Evolutionary conservation across 2,329 filamentous ascomycete genomes (phyloP).

Genomic region (Fulvia fulva): DNA sequence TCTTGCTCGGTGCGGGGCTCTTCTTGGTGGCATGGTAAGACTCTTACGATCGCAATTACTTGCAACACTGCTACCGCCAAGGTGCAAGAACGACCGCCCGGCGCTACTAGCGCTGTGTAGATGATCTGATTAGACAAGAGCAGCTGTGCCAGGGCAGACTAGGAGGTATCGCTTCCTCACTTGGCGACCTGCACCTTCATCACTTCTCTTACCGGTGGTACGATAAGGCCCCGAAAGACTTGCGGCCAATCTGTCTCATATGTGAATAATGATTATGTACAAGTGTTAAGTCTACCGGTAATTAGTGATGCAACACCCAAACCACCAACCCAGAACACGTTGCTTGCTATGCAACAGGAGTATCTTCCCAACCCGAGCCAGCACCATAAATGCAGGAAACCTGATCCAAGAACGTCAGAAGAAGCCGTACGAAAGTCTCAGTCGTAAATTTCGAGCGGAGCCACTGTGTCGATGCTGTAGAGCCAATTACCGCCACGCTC

Average conservation of each 20-base stretch:
- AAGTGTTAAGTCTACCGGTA: neutral
- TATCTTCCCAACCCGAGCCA: neutral
- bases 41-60: neutral
- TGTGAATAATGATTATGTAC: neutral
- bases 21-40: neutral
- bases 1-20: neutral
- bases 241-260: neutral
- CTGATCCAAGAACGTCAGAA: neutral
- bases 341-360: slow-evolving; percentile 1
- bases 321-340: neutral
- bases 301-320: neutral
- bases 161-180: neutral
- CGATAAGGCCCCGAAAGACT: neutral
- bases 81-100: neutral
- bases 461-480: slow-evolving; percentile 92
- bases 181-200: neutral
- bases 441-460: slow-evolving; percentile 87
- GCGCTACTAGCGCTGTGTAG: neutral
- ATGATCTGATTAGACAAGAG: neutral
- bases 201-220: neutral
- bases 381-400: neutral
- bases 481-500: slow-evolving; percentile 94
- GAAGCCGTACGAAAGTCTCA: slow-evolving; percentile 9
- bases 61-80: neutral
- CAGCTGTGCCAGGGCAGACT: no score